These are phyloP conservation scores for Penicillium psychrosexuale DNA, from an alignment of 2,329 filamentous ascomycete genomes.

Conservation along the genomic window DNA sequence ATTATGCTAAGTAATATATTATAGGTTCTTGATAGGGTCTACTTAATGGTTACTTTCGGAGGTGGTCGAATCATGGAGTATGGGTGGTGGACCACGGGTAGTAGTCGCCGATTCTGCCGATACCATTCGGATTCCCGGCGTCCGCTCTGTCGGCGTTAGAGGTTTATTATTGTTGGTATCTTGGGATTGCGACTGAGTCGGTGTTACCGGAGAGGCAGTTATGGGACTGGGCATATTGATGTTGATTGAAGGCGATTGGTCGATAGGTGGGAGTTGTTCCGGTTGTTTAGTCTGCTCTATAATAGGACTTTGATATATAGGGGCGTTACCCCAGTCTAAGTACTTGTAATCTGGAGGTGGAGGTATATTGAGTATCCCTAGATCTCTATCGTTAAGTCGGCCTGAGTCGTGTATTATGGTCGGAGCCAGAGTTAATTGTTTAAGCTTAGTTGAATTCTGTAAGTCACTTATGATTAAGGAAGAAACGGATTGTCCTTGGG, in stretches of 20 bases:
- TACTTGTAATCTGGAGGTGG: slow-evolving; percentile 43
- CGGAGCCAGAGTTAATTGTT: slow-evolving; percentile 26
- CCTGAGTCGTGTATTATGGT: slow-evolving; percentile 24
- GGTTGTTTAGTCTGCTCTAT: slow-evolving; percentile 15
- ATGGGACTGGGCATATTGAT: slow-evolving; percentile 31
- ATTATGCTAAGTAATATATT: slow-evolving; percentile 11
- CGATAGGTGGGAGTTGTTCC: slow-evolving; percentile 18
- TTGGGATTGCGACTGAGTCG: slow-evolving; percentile 16
- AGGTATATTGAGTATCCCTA: slow-evolving; percentile 37
- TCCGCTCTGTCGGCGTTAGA: slow-evolving; percentile 1
- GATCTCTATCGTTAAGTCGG: slow-evolving; percentile 35
- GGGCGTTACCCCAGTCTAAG: slow-evolving; percentile 44
- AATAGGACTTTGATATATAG: slow-evolving; percentile 37
- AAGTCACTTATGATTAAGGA: slow-evolving; percentile 36
- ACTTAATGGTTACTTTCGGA: background rate
- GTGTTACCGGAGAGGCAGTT: slow-evolving; percentile 24
- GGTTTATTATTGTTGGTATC: slow-evolving; percentile 3
- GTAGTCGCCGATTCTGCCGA: background rate
- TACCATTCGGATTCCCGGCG: background rate
- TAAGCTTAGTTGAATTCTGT: slow-evolving; percentile 29
- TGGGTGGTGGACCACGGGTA: background rate
- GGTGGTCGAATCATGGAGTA: slow-evolving; percentile 6
- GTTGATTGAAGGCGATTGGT: slow-evolving; percentile 32
- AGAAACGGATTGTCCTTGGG: slow-evolving; percentile 34
- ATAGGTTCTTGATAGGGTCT: background rate